These are phyloP conservation scores for Plasmodium coatneyi DNA, from an alignment of 169 alveolate genomes.

Conservation along the genomic window DNA sequence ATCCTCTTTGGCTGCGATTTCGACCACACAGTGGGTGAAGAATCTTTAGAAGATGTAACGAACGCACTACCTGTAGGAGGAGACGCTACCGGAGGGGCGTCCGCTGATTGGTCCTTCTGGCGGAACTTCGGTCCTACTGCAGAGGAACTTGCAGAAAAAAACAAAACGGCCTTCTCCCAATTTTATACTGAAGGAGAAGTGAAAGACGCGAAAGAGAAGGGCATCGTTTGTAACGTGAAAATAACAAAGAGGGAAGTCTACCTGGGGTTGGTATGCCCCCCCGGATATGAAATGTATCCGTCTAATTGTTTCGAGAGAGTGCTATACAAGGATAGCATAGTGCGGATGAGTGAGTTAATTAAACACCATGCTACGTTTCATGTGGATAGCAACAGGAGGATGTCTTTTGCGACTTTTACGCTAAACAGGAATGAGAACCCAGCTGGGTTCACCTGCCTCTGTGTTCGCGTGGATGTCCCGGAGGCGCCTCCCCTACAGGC, in stretches of 20 bases:
- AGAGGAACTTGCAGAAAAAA: not conserved
- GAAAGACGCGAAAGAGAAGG: not conserved
- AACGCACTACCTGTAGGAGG: not conserved
- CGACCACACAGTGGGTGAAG: not conserved
- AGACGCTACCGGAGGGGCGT: not conserved
- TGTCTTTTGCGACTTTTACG: constrained; percentile 25
- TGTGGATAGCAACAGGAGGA: constrained; percentile 1
- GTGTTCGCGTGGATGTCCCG: not conserved
- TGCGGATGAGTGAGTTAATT: not conserved
- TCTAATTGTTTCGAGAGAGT: constrained; percentile 31
- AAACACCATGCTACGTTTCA: constrained; percentile 20
- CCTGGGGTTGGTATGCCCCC: constrained; percentile 49
- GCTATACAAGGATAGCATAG: not conserved
- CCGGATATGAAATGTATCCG: constrained; percentile 27
- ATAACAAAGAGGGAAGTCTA: constrained; percentile 4
- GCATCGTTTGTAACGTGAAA: not conserved
- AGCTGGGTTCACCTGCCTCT: constrained; percentile 10
- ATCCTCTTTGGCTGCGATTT: constrained; percentile 44
- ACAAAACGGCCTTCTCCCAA: not conserved
- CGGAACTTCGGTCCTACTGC: not conserved
- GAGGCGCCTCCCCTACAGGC: not conserved
- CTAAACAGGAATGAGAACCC: constrained; percentile 38
- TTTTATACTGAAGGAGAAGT: not conserved
- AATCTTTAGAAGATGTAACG: not conserved
- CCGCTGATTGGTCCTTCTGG: not conserved